Conservation (phyloP, 2,329 filamentous ascomycete species). For the Talaromyces sp. region DNA sequence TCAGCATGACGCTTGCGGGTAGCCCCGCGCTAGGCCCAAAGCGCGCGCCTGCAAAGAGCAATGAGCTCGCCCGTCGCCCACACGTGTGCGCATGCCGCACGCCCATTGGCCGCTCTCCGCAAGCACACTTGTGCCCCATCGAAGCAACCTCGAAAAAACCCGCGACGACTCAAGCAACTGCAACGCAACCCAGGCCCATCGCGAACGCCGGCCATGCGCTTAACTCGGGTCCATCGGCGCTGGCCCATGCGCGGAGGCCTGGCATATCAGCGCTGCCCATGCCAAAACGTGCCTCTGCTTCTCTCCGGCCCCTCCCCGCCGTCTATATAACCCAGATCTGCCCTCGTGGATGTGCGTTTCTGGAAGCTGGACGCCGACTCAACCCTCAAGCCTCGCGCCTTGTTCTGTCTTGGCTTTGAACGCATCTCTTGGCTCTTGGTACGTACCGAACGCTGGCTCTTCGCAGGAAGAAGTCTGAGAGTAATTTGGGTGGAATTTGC, state of each 20-base stretch:
- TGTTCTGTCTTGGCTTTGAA: neutral
- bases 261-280: slow-evolving; percentile 8
- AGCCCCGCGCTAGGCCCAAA: neutral
- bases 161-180: neutral
- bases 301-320: neutral
- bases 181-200: neutral
- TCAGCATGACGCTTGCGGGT: neutral
- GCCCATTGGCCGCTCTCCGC: neutral
- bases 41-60: neutral
- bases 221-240: neutral
- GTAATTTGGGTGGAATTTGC: neutral
- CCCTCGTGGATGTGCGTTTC: neutral
- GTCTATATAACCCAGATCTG: neutral
- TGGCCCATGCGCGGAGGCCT: neutral
- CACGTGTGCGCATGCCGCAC: neutral
- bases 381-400: neutral
- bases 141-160: too few relatives aligned
- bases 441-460: neutral
- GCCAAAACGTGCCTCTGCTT: slow-evolving; percentile 7
- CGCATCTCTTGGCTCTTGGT: neutral
- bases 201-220: neutral
- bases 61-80: neutral
- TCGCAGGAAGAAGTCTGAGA: neutral
- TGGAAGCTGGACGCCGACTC: neutral
- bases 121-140: neutral